phyloP scores from a whole-genome alignment of 805 yeast genomes.

The Lipomyces yamadae region DNA sequence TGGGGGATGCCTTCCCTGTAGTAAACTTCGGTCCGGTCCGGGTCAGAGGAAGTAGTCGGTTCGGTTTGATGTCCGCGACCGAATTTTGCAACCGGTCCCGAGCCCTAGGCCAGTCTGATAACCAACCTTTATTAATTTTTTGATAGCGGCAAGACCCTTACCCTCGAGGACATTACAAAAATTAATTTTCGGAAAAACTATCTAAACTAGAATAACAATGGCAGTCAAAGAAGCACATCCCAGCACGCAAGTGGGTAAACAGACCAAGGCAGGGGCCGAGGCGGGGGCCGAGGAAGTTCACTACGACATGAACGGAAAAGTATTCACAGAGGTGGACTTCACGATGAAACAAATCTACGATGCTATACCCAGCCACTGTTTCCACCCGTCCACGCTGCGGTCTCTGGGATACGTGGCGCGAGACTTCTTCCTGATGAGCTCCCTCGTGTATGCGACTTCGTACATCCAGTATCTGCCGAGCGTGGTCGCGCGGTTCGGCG shows the following conservation, averaged over 20 bases:
- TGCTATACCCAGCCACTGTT: slow-evolving; percentile 76
- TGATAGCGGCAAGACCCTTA: not conserved
- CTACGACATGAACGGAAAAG: slow-evolving; percentile 39
- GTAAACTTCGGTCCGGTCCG: no score
- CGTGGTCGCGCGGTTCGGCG: slow-evolving; percentile 53
- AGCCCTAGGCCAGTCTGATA: no score
- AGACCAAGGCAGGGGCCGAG: not conserved
- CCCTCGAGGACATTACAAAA: not conserved
- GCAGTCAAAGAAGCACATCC: not conserved
- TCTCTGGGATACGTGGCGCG: slow-evolving; percentile 70
- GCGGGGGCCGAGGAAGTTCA: not conserved
- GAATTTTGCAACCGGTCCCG: no score
- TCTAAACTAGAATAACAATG: not conserved
- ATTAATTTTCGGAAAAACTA: not conserved
- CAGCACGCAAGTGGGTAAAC: not conserved
- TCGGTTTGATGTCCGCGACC: no score
- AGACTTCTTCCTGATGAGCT: slow-evolving; percentile 55
- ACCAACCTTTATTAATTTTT: not conserved
- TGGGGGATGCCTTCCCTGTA: no score
- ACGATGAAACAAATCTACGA: slow-evolving; percentile 73
- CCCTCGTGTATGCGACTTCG: slow-evolving; percentile 55
- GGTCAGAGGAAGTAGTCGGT: no score
- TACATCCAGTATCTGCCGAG: slow-evolving; percentile 58
- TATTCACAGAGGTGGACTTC: slow-evolving; percentile 49
- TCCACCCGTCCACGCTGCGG: slow-evolving; percentile 60